Base-by-base conservation (phyloP, 1,284 basidiomycete genomes). In the Apiotrichum sp. region DNA sequence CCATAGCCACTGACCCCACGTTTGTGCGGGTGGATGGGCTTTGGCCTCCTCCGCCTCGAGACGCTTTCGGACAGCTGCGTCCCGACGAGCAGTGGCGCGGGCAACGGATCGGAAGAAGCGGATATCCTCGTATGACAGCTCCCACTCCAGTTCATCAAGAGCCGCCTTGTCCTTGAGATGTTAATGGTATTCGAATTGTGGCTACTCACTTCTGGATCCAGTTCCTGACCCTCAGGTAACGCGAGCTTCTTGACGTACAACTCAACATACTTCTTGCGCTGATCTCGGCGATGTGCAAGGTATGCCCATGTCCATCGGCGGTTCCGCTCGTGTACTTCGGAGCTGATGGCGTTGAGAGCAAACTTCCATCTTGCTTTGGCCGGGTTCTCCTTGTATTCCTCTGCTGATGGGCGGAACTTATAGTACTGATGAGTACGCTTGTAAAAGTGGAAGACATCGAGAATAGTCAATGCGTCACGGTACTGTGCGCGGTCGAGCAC, bases 361-460 rank as follows among this genome's bases (percentile, higher is more conserved):
- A 93, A 98, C 53, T 80, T 81, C 57, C 95, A 80, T 53, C 93
- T 76, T 6, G 91, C 87, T 62, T 78, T 83, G 3, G 90, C 83
- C 5, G 80, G 79, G 70, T 89, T 92, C 49, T 78, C 71, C 34
- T 80, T 70, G 58, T 89, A 81, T 52, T 87, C 84, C 34, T 81
- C 78, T 14, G 83, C 80, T 42, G 78, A 72, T 0, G 90, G 88
- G 32, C 86, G 83, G 74, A 85, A 90, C 73, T 84, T 86, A 62
- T 84, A 86, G 76, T 96, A 96, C 84, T 97, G 78, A 60, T 88
- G 87, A 64, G 90, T 89, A 53, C 96, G 85, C 47, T 86, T 83
- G 77, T 95, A 98, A 62, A 98, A 89, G 72, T 98, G 95, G 77
- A 97, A 98, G 81, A 98, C 91, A 73, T 99, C 95, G 59, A 93